Base-by-base conservation (phyloP, 78 protist species). In the Dictyostelium brefeldianum region DNA sequence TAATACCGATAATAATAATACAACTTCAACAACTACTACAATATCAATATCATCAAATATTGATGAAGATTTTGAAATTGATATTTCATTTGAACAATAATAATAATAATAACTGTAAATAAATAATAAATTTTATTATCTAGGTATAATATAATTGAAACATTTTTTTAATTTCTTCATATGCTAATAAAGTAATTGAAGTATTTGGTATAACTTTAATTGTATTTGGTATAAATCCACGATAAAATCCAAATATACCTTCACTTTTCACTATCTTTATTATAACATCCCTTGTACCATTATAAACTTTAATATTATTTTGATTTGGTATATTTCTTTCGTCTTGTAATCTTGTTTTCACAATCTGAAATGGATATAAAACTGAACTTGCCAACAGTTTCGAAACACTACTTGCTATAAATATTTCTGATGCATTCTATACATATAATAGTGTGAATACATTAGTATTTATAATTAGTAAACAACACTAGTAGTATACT, bases 221-320 rank as follows among this genome's bases (percentile, higher is more conserved):
- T 48, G 93, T 87, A 51, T 87, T 87, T 64, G 93, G 93, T 48
- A 87, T 43, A 2, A 87, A 69, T 22, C 93, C 93, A n/a, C 93
- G 46, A 87, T 87, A 87, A 78, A 87, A 87, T 14, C 93, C 93
- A 10, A 9, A 8, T 1, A 87, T 51, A 78, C 93, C 93, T 36
- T 87, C 93, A 56, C 10, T 67, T 14, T 36, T 87, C 0, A 50
- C 64, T 17, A 87, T 77, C 29, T 87, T 87, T 31, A 62, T 64
- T 9, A 81, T 81, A 10, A 73, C 81, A 77, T 87, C 93, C 22
- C 18, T 29, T 14, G 93, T 87, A 2, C 93, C 93, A 64, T 46
- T 77, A 17, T 87, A 87, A 36, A 64, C 73, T 15, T 12, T 65
- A 20, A 48, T 27, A 25, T 77, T 77, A 11, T 87, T 71, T 48